Conservation (phyloP, 2,329 filamentous ascomycete species). For the Fusarium annulatum region DNA sequence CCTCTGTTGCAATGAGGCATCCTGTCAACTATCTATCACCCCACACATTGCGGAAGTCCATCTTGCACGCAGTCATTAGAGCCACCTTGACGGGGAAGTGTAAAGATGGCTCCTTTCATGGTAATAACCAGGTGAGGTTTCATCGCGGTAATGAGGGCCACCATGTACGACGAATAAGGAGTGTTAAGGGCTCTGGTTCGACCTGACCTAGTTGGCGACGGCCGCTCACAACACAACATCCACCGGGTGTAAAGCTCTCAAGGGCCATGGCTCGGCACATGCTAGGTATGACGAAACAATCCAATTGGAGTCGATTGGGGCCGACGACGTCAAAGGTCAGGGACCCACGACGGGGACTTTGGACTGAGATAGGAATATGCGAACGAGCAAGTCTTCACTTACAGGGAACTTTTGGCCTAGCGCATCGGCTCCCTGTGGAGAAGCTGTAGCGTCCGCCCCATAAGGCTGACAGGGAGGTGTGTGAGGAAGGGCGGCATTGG, state of each 20-base stretch:
- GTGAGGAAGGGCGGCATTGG: constrained; percentile 10
- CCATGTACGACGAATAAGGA: constrained; percentile 37
- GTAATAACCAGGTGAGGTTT: constrained; percentile 31
- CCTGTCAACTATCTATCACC: constrained; percentile 31
- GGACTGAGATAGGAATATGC: constrained; percentile 8
- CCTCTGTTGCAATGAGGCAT: constrained; percentile 31
- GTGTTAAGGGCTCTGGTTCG: constrained; percentile 14
- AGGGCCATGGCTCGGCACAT: constrained; percentile 21
- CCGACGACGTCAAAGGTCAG: background rate
- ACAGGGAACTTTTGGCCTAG: constrained; percentile 37
- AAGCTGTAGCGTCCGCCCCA: constrained; percentile 32
- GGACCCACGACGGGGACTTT: constrained; percentile 16
- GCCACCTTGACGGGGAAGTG: constrained; percentile 14
- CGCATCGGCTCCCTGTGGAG: constrained; percentile 38
- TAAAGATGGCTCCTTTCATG: constrained; percentile 29
- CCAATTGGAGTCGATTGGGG: constrained; percentile 18
- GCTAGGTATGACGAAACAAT: constrained; percentile 25
- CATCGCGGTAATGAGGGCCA: constrained; percentile 39
- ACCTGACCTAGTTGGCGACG: constrained; percentile 26
- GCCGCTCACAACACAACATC: constrained; percentile 40
- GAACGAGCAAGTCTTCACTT: constrained; percentile 19
- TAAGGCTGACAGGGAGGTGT: constrained; percentile 46
- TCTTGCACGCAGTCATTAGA: constrained; percentile 17
- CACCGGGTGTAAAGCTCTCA: constrained; percentile 31
- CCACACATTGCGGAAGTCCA: constrained; percentile 36